These are phyloP conservation scores for Cyanodermella asteris DNA, from an alignment of 2,329 filamentous ascomycete species.

Conservation along the genomic window DNA sequence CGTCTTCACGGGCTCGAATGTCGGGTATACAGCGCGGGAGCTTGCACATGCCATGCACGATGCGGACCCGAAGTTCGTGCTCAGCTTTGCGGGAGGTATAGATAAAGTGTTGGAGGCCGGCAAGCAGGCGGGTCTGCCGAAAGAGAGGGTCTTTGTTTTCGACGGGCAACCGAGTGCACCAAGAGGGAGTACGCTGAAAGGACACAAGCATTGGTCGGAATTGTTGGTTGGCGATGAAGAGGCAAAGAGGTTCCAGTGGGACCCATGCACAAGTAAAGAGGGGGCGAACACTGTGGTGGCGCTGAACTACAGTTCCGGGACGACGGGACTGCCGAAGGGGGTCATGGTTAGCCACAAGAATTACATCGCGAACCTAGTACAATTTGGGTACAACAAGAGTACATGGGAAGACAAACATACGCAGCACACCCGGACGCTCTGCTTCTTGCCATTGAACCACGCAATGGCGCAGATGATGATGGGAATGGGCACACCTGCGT, in stretches of 20 bases:
- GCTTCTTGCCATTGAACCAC: slow-evolving; percentile 60
- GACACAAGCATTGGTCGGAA: slow-evolving; percentile 21
- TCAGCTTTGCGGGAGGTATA: no score
- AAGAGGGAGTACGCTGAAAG: no score
- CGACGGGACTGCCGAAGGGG: slow-evolving; percentile 65
- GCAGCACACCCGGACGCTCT: no score
- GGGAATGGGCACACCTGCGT: slow-evolving; percentile 35
- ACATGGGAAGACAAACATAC: slow-evolving; percentile 5
- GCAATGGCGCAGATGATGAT: slow-evolving; percentile 48
- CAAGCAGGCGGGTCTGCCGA: slow-evolving; percentile 19
- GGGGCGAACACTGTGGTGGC: slow-evolving; percentile 12
- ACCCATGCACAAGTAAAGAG: slow-evolving; percentile 14
- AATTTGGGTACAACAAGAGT: no score
- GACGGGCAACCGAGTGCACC: no score
- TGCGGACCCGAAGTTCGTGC: no score
- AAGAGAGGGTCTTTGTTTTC: slow-evolving; percentile 25
- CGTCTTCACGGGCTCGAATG: slow-evolving; percentile 57
- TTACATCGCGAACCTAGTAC: slow-evolving; percentile 48
- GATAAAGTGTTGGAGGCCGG: no score
- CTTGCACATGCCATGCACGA: slow-evolving; percentile 55
- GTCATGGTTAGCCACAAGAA: slow-evolving; percentile 62
- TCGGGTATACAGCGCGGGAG: slow-evolving; percentile 46
- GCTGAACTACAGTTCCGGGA: slow-evolving; percentile 15
- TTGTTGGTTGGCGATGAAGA: slow-evolving; percentile 16
- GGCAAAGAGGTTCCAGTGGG: slow-evolving; percentile 20